phyloP scores from a whole-genome alignment of 495 filamentous ascomycete genomes.

The Xylaria telfairii region DNA sequence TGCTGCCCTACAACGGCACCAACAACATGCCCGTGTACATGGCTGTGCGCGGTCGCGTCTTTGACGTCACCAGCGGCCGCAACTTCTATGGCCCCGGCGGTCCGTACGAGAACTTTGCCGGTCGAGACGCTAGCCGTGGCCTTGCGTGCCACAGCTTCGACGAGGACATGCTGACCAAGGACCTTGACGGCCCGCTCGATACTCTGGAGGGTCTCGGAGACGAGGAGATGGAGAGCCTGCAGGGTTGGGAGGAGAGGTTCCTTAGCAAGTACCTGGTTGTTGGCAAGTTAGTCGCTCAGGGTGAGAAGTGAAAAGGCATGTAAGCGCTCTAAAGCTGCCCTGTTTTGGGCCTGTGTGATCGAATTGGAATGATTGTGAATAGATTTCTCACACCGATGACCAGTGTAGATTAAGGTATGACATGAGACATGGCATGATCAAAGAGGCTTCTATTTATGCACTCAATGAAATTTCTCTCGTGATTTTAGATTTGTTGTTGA shows the following conservation, averaged over 20 bases:
- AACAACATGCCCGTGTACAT: slow-evolving; percentile 79
- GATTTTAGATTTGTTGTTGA: background rate
- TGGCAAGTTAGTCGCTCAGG: slow-evolving; percentile 75
- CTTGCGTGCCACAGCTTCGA: slow-evolving; percentile 94
- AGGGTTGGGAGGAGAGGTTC: slow-evolving; percentile 93
- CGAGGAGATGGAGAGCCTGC: slow-evolving; percentile 83
- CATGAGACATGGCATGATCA: background rate
- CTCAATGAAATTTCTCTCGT: background rate
- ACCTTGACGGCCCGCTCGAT: slow-evolving; percentile 86
- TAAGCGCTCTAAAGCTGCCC: background rate
- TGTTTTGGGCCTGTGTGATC: background rate
- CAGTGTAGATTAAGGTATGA: background rate
- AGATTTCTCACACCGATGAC: background rate
- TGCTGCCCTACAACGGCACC: slow-evolving; percentile 86
- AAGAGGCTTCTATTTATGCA: background rate
- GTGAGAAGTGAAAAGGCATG: slow-evolving; percentile 38
- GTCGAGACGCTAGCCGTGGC: slow-evolving; percentile 90
- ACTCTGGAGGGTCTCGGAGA: slow-evolving; percentile 72
- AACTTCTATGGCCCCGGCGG: slow-evolving; percentile 96
- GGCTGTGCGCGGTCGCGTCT: slow-evolving; percentile 82
- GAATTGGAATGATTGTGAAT: background rate
- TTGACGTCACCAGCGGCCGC: slow-evolving; percentile 82
- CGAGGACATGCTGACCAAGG: slow-evolving; percentile 93
- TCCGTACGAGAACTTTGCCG: slow-evolving; percentile 92
- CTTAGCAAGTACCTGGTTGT: slow-evolving; percentile 92